A percentile compares a stretch with the other conserved stretches of the same genome.
phyloP scores from a whole-genome alignment of 2,329 filamentous ascomycete species.

The Sphaceloma murrayae region DNA sequence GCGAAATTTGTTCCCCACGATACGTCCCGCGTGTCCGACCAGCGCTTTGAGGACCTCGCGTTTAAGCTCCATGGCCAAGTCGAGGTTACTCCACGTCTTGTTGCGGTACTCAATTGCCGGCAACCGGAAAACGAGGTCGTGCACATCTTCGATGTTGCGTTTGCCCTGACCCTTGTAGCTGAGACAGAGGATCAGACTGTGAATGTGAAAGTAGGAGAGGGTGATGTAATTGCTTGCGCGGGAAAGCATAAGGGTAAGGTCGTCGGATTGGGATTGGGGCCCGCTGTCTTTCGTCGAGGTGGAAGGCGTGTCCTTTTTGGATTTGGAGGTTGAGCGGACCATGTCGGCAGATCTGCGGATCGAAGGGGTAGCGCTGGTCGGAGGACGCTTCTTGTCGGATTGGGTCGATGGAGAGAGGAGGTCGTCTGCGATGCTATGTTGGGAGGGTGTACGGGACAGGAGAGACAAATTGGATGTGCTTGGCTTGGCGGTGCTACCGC shows the following conservation, averaged over 20 bases:
- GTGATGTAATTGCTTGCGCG: constrained; percentile 97
- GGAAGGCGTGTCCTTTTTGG: constrained; percentile 24
- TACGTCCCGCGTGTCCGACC: constrained; percentile 89
- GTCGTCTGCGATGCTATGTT: constrained; percentile 23
- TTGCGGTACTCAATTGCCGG: constrained; percentile 93
- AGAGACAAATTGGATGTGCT: constrained; percentile 22
- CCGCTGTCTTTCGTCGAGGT: constrained; percentile 39
- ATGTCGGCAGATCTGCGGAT: constrained; percentile 20
- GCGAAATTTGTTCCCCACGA: constrained; percentile 94
- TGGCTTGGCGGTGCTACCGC: constrained; percentile 22
- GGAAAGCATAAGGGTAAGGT: constrained; percentile 91
- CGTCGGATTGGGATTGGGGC: constrained; percentile 57
- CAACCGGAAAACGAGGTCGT: constrained; percentile 94
- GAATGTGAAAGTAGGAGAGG: constrained; percentile 87
- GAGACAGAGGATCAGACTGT: constrained; percentile 87
- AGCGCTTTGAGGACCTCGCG: constrained; percentile 89
- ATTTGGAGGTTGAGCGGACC: constrained; percentile 34
- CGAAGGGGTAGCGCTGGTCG: constrained; percentile 29
- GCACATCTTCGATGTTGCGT: constrained; percentile 91
- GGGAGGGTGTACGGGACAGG: constrained; percentile 26
- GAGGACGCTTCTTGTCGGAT: constrained; percentile 19
- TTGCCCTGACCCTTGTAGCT: constrained; percentile 95
- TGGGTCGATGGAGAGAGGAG: constrained; percentile 22
- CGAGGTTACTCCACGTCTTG: constrained; percentile 98
- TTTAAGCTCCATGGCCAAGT: constrained; percentile 84